A percentile compares a stretch with the other conserved stretches of the same genome.
Conservation (phyloP, 805 yeast genomes). For the Kuraishia borneana region DNA sequence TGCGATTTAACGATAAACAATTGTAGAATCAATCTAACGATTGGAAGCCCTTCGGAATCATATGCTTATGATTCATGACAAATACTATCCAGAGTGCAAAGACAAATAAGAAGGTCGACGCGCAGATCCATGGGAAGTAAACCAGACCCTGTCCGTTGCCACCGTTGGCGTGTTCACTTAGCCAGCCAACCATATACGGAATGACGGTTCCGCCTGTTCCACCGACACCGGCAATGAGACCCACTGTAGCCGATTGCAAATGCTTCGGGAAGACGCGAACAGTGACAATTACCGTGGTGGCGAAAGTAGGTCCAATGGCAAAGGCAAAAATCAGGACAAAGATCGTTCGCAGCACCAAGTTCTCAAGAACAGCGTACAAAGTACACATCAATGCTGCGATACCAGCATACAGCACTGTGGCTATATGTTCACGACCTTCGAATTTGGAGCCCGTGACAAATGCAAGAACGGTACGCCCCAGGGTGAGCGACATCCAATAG, state of each 20-base stretch:
- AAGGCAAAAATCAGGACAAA: slow-evolving; percentile 31
- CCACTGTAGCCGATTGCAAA: slow-evolving; percentile 56
- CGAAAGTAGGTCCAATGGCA: slow-evolving; percentile 46
- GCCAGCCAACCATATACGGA: slow-evolving; percentile 53
- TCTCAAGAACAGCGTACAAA: slow-evolving; percentile 19
- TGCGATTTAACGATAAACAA: too few relatives aligned
- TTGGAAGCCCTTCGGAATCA: too few relatives aligned
- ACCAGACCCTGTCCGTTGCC: slow-evolving; percentile 14
- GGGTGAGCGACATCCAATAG: slow-evolving; percentile 40
- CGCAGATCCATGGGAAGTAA: slow-evolving; percentile 17
- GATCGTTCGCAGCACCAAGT: slow-evolving; percentile 17
- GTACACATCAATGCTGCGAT: slow-evolving; percentile 21
- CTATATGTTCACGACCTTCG: slow-evolving; percentile 25
- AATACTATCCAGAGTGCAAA: slow-evolving; percentile 16
- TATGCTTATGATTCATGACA: too few relatives aligned
- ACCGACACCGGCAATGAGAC: slow-evolving; percentile 68
- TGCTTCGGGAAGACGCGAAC: slow-evolving; percentile 49
- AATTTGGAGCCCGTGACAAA: slow-evolving; percentile 34
- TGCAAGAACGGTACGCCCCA: slow-evolving; percentile 35
- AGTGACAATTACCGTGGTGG: slow-evolving; percentile 59
- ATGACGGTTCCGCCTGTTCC: slow-evolving; percentile 75
- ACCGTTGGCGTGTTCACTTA: slow-evolving; percentile 19
- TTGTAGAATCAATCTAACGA: too few relatives aligned
- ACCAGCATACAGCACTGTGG: slow-evolving; percentile 27
- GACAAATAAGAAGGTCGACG: slow-evolving; percentile 12